phyloP scores from a whole-genome alignment of 352 stramenopile species.

The Aphanomyces invadans region DNA sequence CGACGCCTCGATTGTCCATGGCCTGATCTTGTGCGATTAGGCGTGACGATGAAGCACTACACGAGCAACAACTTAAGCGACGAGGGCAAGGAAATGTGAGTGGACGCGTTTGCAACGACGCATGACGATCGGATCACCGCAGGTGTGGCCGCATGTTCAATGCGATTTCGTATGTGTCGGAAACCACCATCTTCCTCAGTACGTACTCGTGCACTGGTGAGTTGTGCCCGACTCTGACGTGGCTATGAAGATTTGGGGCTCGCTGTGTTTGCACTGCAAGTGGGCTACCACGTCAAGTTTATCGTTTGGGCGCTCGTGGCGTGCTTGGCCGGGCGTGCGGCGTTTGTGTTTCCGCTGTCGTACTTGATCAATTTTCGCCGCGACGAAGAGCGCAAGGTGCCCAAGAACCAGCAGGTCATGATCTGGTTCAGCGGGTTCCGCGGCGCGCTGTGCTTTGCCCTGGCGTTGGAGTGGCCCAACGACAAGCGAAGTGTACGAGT shows the following conservation, averaged over 20 bases:
- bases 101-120: background rate
- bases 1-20: too few relatives aligned
- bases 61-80: conserved; percentile 33
- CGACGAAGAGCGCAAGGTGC: conserved; percentile 23
- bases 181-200: conserved; percentile 72
- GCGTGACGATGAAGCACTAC: conserved; percentile 39
- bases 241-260: conserved; percentile 53
- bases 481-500: conserved; percentile 38
- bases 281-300: conserved; percentile 37
- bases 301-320: conserved; percentile 48
- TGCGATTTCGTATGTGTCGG: conserved; percentile 49
- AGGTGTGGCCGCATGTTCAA: conserved; percentile 43
- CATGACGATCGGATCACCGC: too few relatives aligned
- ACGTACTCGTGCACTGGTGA: background rate
- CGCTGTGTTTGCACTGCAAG: conserved; percentile 47
- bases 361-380: conserved; percentile 28
- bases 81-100: conserved; percentile 31
- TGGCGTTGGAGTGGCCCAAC: conserved; percentile 50
- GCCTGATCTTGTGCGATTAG: conserved; percentile 60
- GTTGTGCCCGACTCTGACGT: background rate
- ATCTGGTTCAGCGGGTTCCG: conserved; percentile 78
- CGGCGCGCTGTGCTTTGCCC: conserved; percentile 71
- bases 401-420: conserved; percentile 54
- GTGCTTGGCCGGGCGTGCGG: conserved; percentile 45
- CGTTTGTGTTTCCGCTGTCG: conserved; percentile 58